A percentile compares a stretch with the other conserved stretches of the same genome.
Conservation (phyloP, 257 asterid genomes). For the Schizonepeta tenuifolia region DNA sequence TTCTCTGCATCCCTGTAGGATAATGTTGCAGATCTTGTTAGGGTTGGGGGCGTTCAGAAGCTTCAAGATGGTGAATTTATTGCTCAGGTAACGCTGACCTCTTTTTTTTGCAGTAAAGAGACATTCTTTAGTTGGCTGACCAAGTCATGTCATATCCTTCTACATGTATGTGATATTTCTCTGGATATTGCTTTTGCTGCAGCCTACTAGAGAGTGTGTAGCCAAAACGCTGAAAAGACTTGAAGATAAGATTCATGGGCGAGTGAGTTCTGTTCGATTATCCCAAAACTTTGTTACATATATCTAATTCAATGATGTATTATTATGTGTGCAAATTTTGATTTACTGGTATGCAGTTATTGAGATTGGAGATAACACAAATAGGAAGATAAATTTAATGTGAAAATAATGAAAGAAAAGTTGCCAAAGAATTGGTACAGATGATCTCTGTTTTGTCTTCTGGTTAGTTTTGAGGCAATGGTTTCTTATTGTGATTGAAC, state of each 20-base stretch:
- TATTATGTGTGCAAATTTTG: not conserved
- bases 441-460: not conserved
- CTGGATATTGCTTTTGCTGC: constrained; percentile 39
- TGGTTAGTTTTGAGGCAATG: not conserved
- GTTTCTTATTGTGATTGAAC: not conserved
- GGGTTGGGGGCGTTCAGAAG: constrained; percentile 79
- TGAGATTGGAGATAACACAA: constrained; percentile 19
- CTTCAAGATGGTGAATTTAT: constrained; percentile 87
- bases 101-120: constrained; percentile 2
- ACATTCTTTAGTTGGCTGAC: not conserved
- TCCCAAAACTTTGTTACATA: not conserved
- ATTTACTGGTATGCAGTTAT: constrained; percentile 23
- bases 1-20: constrained; percentile 54
- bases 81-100: constrained; percentile 56
- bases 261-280: constrained; percentile 62
- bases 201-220: constrained; percentile 99
- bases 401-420: constrained; percentile 6
- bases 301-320: not conserved
- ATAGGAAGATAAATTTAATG: not conserved
- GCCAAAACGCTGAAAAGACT: constrained; percentile 96
- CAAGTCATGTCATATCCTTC: not conserved
- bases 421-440: not conserved
- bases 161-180: constrained; percentile 1
- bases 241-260: constrained; percentile 94
- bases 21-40: constrained; percentile 73